These are phyloP conservation scores for Clarireedia sp. DNA, from an alignment of 2,329 filamentous ascomycete genomes.

Conservation along the genomic window DNA sequence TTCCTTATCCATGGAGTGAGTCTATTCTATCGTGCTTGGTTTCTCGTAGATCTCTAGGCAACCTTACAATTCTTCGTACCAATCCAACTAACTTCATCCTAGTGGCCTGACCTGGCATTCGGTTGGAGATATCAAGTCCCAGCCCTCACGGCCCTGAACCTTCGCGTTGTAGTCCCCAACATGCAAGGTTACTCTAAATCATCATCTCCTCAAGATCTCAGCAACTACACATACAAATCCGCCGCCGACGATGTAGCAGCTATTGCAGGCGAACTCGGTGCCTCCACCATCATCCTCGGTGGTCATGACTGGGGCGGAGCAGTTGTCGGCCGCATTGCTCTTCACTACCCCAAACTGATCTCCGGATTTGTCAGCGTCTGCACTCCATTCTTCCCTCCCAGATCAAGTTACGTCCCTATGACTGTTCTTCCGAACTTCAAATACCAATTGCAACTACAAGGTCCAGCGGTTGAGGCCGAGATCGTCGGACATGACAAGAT, in stretches of 20 bases:
- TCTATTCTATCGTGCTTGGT: not conserved
- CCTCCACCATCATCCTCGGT: conserved; percentile 62
- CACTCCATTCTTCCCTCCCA: conserved; percentile 61
- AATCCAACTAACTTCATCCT: not conserved
- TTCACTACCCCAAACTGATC: conserved; percentile 66
- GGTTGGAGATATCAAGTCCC: conserved; percentile 91
- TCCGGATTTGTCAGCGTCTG: conserved; percentile 71
- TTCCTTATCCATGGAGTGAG: conserved; percentile 44
- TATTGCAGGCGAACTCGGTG: conserved; percentile 48
- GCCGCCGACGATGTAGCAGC: conserved; percentile 68
- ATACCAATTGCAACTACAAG: conserved; percentile 77
- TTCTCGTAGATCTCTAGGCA: not conserved
- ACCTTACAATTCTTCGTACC: not conserved
- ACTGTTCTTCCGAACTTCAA: conserved; percentile 57
- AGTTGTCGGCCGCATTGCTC: conserved; percentile 65
- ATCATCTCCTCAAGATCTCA: conserved; percentile 53
- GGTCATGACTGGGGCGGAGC: conserved; percentile 86
- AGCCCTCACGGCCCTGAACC: conserved; percentile 58
- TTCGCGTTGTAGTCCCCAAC: conserved; percentile 76
- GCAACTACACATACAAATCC: conserved; percentile 63
- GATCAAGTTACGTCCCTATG: conserved; percentile 44
- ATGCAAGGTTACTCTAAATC: conserved; percentile 81
- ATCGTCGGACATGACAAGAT: conserved; percentile 54
- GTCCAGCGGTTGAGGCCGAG: conserved; percentile 54
- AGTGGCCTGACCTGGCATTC: conserved; percentile 69